A percentile compares a stretch with the other conserved stretches of the same genome.
These are phyloP conservation scores for Parachaetomium inaequale DNA, from an alignment of 495 filamentous ascomycete species.

Conservation along the genomic window DNA sequence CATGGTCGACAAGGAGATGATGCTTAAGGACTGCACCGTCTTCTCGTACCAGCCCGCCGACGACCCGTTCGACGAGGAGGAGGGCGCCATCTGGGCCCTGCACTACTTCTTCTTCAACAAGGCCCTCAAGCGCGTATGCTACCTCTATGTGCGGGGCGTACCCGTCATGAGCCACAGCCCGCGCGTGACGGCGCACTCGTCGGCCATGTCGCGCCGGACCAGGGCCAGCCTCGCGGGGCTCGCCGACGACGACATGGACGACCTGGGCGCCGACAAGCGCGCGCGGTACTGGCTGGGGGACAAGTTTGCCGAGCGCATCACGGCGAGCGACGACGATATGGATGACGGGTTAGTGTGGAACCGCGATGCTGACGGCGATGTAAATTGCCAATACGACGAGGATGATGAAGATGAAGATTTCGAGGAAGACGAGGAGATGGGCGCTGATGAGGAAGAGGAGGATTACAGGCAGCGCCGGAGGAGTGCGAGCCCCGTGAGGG, in stretches of 20 bases:
- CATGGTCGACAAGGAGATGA: slow-evolving; percentile 88
- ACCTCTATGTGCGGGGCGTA: slow-evolving; percentile 82
- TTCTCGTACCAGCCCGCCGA: slow-evolving; percentile 85
- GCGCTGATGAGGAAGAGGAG: slow-evolving; percentile 25
- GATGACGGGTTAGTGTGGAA: slow-evolving; percentile 47
- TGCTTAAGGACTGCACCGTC: slow-evolving; percentile 72
- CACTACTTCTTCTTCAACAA: slow-evolving; percentile 99
- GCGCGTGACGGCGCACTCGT: slow-evolving; percentile 27
- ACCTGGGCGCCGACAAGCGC: slow-evolving; percentile 62
- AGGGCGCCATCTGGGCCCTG: slow-evolving; percentile 87
- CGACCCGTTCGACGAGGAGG: slow-evolving; percentile 81
- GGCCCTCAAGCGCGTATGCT: slow-evolving; percentile 85
- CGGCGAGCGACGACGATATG: slow-evolving; percentile 43
- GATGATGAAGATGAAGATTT: slow-evolving; percentile 50
- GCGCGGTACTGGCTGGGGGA: slow-evolving; percentile 82
- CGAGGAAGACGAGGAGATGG: slow-evolving; percentile 48
- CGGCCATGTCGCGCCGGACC: slow-evolving; percentile 25
- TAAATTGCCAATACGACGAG: slow-evolving; percentile 51
- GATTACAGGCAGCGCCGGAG: slow-evolving; percentile 18
- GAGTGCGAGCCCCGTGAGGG: slow-evolving; percentile 54
- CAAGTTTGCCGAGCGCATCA: slow-evolving; percentile 43
- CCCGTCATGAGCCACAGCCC: slow-evolving; percentile 75
- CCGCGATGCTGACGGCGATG: slow-evolving; percentile 49
- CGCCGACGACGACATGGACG: slow-evolving; percentile 16
- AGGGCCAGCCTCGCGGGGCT: slow-evolving; percentile 15